Conservation (phyloP, 495 filamentous ascomycete genomes). For the Podospora pseudopauciseta region DNA sequence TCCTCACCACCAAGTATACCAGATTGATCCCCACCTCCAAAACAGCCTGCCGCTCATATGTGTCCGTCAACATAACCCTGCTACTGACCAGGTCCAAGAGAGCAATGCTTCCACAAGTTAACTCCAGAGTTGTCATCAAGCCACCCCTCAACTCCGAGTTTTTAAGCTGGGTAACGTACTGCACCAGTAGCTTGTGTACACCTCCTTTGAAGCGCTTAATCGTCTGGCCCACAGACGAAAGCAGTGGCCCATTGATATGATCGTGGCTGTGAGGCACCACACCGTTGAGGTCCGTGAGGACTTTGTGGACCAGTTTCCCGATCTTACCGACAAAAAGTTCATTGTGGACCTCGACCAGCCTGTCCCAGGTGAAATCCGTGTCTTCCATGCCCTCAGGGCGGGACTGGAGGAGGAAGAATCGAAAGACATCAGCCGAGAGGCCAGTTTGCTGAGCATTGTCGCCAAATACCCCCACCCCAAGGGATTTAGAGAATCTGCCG, state of each 20-base stretch:
- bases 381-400: not conserved
- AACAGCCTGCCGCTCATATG: not conserved
- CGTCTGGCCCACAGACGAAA: too few relatives aligned
- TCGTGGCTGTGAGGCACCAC: not conserved
- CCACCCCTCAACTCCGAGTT: too few relatives aligned
- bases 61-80: not conserved
- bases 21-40: not conserved
- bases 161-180: too few relatives aligned
- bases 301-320: not conserved
- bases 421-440: not conserved
- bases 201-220: too few relatives aligned
- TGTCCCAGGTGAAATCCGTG: not conserved
- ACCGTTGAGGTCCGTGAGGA: not conserved
- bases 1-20: not conserved
- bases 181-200: too few relatives aligned
- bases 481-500: not conserved
- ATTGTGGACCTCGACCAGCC: not conserved
- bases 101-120: not conserved
- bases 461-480: not conserved
- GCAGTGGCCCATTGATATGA: too few relatives aligned
- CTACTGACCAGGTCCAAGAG: not conserved
- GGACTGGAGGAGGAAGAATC: not conserved
- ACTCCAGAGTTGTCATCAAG: too few relatives aligned
- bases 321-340: not conserved
- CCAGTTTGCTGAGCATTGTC: not conserved